These are phyloP conservation scores for Triticum aestivum DNA, from an alignment of 176 grass and related monocot genomes.

Conservation along the genomic window DNA sequence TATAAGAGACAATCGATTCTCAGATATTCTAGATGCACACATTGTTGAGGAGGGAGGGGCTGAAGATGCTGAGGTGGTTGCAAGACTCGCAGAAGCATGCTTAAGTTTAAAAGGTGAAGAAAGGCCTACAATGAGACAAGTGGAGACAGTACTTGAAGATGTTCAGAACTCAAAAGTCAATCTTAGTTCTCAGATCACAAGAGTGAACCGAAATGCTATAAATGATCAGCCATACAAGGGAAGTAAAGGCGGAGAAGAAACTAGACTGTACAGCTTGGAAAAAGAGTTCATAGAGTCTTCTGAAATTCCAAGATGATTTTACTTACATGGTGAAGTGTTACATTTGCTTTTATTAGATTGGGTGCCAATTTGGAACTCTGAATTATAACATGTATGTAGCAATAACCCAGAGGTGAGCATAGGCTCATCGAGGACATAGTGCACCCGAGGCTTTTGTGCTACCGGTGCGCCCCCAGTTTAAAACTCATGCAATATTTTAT, in stretches of 20 bases:
- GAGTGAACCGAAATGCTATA: background rate
- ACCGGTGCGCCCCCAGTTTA: too few relatives aligned
- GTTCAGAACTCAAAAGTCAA: background rate
- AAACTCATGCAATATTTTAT: too few relatives aligned
- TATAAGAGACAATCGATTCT: constrained; percentile 17
- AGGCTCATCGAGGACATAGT: too few relatives aligned
- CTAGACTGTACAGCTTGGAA: constrained; percentile 35
- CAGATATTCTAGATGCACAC: constrained; percentile 18
- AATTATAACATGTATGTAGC: background rate
- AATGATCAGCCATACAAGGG: background rate
- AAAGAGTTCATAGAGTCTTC: constrained; percentile 32
- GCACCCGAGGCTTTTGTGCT: too few relatives aligned
- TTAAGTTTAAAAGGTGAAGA: constrained; percentile 39
- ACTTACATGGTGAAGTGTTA: background rate
- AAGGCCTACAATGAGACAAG: constrained; percentile 38
- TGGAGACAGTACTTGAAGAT: constrained; percentile 29
- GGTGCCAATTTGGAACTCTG: background rate
- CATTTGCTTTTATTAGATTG: background rate
- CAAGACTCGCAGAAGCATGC: background rate
- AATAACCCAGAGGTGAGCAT: too few relatives aligned
- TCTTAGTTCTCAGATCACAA: background rate
- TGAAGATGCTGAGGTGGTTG: constrained; percentile 5
- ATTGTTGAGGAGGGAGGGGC: constrained; percentile 21
- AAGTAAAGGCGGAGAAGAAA: constrained; percentile 2
- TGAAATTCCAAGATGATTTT: constrained; percentile 29